These are phyloP conservation scores for Cylindrodendrum hubeiense DNA, from an alignment of 2,329 filamentous ascomycete genomes.

Conservation along the genomic window DNA sequence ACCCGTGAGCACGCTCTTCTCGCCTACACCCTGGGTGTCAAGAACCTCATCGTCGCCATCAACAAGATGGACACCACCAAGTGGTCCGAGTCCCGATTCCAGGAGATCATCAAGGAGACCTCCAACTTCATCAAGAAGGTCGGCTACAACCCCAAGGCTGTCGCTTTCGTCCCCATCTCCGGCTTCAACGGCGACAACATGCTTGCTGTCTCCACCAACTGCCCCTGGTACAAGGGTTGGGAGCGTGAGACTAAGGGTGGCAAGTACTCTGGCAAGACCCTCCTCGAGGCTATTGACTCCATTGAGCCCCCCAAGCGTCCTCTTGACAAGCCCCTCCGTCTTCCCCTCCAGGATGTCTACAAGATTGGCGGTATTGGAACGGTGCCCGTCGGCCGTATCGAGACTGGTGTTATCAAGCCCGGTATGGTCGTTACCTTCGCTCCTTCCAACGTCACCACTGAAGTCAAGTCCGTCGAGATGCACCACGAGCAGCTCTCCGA, in stretches of 20 bases:
- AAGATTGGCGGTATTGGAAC: slow-evolving; percentile 99
- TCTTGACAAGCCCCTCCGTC: slow-evolving; percentile 99
- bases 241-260: slow-evolving; percentile 93
- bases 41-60: slow-evolving; percentile 99
- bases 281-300: slow-evolving; percentile 98
- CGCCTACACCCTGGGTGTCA: slow-evolving; percentile 99
- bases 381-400: slow-evolving; percentile 99
- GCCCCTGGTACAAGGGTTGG: slow-evolving; percentile 99
- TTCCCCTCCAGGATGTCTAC: slow-evolving; percentile 99
- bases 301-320: slow-evolving; percentile 95
- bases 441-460: slow-evolving; percentile 98
- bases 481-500: slow-evolving; percentile 98
- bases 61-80: slow-evolving; percentile 99
- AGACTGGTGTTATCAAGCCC: slow-evolving; percentile 96
- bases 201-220: slow-evolving; percentile 89
- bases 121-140: slow-evolving; percentile 99
- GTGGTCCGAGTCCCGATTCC: slow-evolving; percentile 96
- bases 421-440: slow-evolving; percentile 98
- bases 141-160: slow-evolving; percentile 99
- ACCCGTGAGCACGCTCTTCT: slow-evolving; percentile 99
- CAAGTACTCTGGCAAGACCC: slow-evolving; percentile 94
- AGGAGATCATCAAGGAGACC: slow-evolving; percentile 99
- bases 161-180: slow-evolving; percentile 99
- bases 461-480: slow-evolving; percentile 99
- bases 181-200: slow-evolving; percentile 99